These are phyloP conservation scores for Eudorina sp. DNA, from an alignment of 139 green algal genomes.

Conservation along the genomic window DNA sequence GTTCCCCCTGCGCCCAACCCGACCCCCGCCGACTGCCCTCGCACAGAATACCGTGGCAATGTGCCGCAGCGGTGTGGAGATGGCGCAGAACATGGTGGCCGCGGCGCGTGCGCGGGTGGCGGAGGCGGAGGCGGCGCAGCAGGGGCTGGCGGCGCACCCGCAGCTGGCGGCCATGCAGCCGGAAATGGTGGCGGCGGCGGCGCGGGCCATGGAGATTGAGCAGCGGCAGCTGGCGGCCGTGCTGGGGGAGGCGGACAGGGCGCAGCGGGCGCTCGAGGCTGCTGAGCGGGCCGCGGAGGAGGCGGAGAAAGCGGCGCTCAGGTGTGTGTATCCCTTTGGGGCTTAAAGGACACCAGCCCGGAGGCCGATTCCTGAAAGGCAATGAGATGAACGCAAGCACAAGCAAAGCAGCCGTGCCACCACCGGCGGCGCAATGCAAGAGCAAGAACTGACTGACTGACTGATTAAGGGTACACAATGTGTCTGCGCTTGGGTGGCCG, in stretches of 20 bases:
- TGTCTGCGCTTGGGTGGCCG: no score
- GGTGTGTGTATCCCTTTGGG: background rate
- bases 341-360: no score
- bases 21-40: background rate
- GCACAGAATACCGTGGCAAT: background rate
- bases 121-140: conserved; percentile 33
- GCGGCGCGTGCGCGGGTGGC: background rate
- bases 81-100: background rate
- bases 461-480: no score
- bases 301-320: conserved; percentile 33
- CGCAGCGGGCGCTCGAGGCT: background rate
- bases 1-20: no score
- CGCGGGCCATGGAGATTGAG: background rate
- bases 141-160: conserved; percentile 21
- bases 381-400: no score
- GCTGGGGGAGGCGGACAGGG: conserved; percentile 21
- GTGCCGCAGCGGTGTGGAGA: background rate
- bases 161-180: background rate
- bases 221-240: conserved; percentile 40
- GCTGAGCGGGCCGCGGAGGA: conserved; percentile 16
- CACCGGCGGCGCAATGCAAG: no score
- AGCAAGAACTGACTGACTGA: no score
- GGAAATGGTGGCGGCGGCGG: conserved; percentile 7
- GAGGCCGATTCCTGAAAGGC: no score
- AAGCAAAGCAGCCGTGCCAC: no score